phyloP scores from a whole-genome alignment of 2,329 filamentous ascomycete genomes.

The Pyrenochaeta sp. region DNA sequence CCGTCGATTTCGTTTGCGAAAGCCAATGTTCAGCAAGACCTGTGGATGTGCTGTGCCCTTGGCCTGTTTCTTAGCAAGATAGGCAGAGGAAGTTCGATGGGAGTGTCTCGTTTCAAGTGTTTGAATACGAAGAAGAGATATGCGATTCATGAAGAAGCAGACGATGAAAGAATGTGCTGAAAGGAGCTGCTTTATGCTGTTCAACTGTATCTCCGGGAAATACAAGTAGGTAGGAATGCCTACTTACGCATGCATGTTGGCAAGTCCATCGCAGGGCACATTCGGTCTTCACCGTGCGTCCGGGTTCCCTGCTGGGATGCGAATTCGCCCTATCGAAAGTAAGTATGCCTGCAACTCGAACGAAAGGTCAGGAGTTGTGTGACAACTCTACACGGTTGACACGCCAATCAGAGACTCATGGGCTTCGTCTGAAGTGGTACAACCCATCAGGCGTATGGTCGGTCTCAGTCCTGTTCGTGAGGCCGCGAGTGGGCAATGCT shows the following conservation, averaged over 20 bases:
- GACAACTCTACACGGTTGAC: neutral
- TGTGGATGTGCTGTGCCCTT: no score
- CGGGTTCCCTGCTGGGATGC: neutral
- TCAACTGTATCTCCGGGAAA: neutral
- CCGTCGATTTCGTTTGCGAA: no score
- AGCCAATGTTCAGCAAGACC: no score
- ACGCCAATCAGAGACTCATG: neutral
- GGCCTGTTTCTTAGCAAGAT: no score
- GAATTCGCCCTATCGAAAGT: neutral
- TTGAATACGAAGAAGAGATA: no score
- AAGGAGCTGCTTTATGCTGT: neutral
- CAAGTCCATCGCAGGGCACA: neutral
- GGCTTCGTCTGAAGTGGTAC: neutral
- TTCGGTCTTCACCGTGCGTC: neutral
- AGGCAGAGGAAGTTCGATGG: no score
- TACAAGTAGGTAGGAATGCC: neutral
- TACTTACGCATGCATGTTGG: neutral
- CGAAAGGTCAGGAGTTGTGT: neutral
- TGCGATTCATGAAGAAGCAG: no score
- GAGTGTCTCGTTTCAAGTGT: no score
- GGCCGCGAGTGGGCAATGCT: neutral
- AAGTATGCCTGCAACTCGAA: neutral
- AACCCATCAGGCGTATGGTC: neutral
- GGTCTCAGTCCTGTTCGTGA: neutral
- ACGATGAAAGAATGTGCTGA: neutral